These are phyloP conservation scores for Alternaria panax DNA, from an alignment of 2,329 filamentous ascomycete genomes.

Conservation along the genomic window DNA sequence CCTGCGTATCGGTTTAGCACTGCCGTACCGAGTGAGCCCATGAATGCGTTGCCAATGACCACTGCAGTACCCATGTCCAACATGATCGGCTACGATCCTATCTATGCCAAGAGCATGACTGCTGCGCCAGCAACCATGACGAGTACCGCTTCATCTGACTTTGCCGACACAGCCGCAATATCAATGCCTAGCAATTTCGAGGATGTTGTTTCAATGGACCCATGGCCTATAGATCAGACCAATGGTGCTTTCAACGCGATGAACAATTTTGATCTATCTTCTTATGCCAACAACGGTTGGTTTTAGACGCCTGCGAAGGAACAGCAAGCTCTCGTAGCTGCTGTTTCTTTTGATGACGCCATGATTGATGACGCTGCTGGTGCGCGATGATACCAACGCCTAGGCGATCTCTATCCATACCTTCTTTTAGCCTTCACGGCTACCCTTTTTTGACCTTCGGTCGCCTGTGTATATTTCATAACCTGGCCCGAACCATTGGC, in stretches of 20 bases:
- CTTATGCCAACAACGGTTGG: constrained; percentile 41
- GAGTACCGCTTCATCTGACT: constrained; percentile 31
- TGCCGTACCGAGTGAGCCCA: constrained; percentile 31
- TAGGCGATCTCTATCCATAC: constrained; percentile 32
- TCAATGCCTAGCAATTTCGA: constrained; percentile 43
- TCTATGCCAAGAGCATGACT: constrained; percentile 39
- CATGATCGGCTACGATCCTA: constrained; percentile 37
- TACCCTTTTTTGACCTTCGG: constrained; percentile 35
- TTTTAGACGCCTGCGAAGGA: constrained; percentile 39
- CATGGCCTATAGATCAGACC: constrained; percentile 43
- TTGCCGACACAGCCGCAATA: constrained; percentile 40
- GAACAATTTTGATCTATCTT: constrained; percentile 34
- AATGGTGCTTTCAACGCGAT: constrained; percentile 34
- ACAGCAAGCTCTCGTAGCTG: constrained; percentile 17
- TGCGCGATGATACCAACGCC: constrained; percentile 32
- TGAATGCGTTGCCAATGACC: constrained; percentile 35
- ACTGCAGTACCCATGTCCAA: constrained; percentile 29
- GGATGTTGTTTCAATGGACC: constrained; percentile 38
- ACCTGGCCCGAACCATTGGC: constrained; percentile 33
- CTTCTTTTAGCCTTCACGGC: constrained; percentile 26
- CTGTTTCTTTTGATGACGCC: constrained; percentile 38
- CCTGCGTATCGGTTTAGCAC: constrained; percentile 44
- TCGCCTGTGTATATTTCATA: constrained; percentile 48
- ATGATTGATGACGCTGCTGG: constrained; percentile 51
- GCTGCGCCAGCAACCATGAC: constrained; percentile 33